Percentiles rank a stretch among this genome's conserved stretches.
Evolutionary conservation across 2,329 filamentous ascomycete species (phyloP).

Genomic region (Aotearoamyces nothofagi): DNA sequence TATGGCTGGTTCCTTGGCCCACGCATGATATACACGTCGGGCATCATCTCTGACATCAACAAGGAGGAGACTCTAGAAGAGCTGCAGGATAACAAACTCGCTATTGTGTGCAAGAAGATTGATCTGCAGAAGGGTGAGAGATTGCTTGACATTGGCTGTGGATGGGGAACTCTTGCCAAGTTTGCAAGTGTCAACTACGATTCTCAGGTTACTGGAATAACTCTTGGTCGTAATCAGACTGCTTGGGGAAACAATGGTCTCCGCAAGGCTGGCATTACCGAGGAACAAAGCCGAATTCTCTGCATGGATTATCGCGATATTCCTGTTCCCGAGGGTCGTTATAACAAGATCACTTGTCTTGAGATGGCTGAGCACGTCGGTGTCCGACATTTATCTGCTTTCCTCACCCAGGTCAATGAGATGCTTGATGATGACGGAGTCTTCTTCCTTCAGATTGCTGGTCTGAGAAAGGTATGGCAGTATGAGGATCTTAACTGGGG

Average conservation of each 20-base stretch:
- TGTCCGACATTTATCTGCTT: conserved; percentile 47
- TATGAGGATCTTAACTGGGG: conserved; percentile 62
- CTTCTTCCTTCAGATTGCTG: conserved; percentile 58
- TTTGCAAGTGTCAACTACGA: conserved; percentile 60
- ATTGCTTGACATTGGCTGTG: conserved; percentile 52
- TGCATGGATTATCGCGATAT: conserved; percentile 60
- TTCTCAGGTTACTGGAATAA: conserved; percentile 61
- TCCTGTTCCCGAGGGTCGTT: conserved; percentile 39
- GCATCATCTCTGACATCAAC: conserved; percentile 17
- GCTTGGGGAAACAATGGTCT: conserved; percentile 57
- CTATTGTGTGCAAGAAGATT: conserved; percentile 54
- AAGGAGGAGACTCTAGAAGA: conserved; percentile 19
- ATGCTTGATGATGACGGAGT: conserved; percentile 60
- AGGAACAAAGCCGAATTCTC: conserved; percentile 47
- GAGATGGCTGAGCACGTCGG: conserved; percentile 65
- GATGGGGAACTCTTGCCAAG: conserved; percentile 54
- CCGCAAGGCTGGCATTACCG: conserved; percentile 40
- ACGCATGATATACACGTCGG: conserved; percentile 21
- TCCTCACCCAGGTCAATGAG: conserved; percentile 49
- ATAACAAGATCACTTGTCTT: conserved; percentile 57
- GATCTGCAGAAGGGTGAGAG: conserved; percentile 42
- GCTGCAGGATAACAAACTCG: conserved; percentile 36
- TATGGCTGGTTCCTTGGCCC: conserved; percentile 21
- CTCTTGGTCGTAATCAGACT: conserved; percentile 56
- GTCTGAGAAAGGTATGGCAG: conserved; percentile 55